Evolutionary conservation across 169 alveolate genomes (phyloP), one percentile per base, ranked within the genome.

Genomic region (Cryptosporidium parvum): DNA sequence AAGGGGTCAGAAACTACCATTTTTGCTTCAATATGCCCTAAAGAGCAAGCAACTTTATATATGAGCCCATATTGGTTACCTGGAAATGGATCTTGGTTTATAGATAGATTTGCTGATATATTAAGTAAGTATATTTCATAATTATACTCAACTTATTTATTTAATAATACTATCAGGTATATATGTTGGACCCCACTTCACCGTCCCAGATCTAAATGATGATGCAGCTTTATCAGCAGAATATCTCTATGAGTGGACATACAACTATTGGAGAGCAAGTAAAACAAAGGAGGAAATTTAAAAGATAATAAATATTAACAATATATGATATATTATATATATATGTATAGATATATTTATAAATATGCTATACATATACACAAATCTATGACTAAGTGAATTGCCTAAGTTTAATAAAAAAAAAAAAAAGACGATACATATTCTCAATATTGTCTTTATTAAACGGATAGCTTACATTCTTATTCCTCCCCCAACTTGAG

Each of bases 401-500:
- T 48, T 48, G 21, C 18, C 56, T 48, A 48, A 16, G 5, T 48
- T 48, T 14, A 42, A 48, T 48, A 48, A 31, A 48, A 21, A 23
- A 23, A 23, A 23, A 23, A 23, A 48, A 48, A 48, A 14, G 56
- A 42, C 56, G 6, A 14, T 9, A 44, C 52, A 9, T 14, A 48
- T 48, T 14, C 56, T 48, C 21, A 48, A 3, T 12, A 3, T 48
- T 14, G 56, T 12, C 8, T 26, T 21, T 8, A 56, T 56, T 56
- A 56, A 53, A 16, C 44, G 44, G 35, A 31, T 31, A 1, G 7
- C 65, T 56, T 21, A 56, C n/a, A 23, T 14, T 56, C 7, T 9
- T 12, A 10, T 56, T 26, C 67, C 67, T 1, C 99, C 99, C 29
- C 99, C 99, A 29, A 98, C 96, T 89, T 98, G 99, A 70, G 97